Evolutionary conservation across 2,329 filamentous ascomycete genomes (phyloP).

Genomic region (Phaeomoniella chlamydospora): DNA sequence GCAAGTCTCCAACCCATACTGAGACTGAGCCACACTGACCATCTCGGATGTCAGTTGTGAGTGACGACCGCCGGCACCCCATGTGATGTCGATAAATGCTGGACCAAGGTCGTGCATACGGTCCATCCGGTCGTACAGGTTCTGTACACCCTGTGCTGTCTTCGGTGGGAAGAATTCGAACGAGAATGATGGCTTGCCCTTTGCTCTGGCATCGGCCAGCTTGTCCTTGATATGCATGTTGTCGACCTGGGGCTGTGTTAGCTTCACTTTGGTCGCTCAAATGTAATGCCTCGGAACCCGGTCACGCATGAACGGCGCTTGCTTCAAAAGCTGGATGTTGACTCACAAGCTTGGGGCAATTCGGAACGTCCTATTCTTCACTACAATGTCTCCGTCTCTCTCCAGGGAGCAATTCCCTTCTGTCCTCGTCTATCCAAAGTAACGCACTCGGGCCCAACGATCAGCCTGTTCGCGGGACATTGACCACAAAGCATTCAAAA

Average conservation of each 20-base stretch:
- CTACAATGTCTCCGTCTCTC: too few species aligned
- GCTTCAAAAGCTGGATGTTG: neutral
- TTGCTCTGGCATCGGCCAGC: conserved; percentile 65
- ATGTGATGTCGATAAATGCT: conserved; percentile 95
- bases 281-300: conserved; percentile 1
- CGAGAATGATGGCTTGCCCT: conserved; percentile 77
- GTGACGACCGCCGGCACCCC: conserved; percentile 86
- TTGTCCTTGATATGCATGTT: conserved; percentile 91
- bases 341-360: conserved; percentile 10
- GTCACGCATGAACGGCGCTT: neutral
- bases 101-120: conserved; percentile 92
- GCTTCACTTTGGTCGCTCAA: conserved; percentile 2
- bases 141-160: conserved; percentile 79
- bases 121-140: conserved; percentile 98
- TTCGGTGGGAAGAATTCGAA: conserved; percentile 99
- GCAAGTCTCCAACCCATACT: conserved; percentile 92
- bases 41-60: conserved; percentile 93
- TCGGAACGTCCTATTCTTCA: too few species aligned
- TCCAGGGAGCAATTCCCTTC: conserved; percentile 6
- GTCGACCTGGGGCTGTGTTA: conserved; percentile 1
- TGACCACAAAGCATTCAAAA: neutral
- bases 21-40: conserved; percentile 88
- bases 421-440: conserved; percentile 23
- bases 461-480: conserved; percentile 41
- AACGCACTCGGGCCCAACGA: conserved; percentile 30